Percentiles rank a stretch among this genome's conserved stretches.
Evolutionary conservation across 202 grass and related monocot species (phyloP).

Genomic region (Schoenoplectus tabernaemontani): DNA sequence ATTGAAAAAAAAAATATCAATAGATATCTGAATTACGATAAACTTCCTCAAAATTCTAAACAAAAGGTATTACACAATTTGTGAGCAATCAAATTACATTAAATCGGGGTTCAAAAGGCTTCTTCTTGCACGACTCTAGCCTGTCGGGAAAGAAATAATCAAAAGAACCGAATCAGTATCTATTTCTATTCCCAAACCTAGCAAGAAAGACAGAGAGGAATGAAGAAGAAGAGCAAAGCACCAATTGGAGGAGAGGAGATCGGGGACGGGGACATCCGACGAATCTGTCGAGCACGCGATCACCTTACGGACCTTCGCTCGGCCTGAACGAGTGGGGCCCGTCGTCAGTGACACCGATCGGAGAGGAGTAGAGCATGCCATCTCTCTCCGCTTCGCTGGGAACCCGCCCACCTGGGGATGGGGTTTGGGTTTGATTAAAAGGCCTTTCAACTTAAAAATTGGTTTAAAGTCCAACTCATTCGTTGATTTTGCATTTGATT

Average conservation of each 20-base stretch:
- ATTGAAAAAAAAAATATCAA: slow-evolving; percentile 47
- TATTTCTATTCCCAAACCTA: neutral
- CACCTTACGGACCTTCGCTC: neutral
- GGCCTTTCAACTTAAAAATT: too few relatives aligned
- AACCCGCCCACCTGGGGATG: too few relatives aligned
- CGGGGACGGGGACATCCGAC: slow-evolving; percentile 57
- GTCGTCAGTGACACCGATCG: neutral
- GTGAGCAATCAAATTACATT: slow-evolving; percentile 36
- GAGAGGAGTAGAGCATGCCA: neutral
- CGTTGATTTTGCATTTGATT: too few relatives aligned
- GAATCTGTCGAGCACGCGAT: slow-evolving; percentile 38
- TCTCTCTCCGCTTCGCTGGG: neutral
- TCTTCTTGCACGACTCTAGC: slow-evolving; percentile 67
- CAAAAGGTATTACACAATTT: neutral
- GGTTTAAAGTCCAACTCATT: too few relatives aligned
- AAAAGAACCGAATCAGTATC: neutral
- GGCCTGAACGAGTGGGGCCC: neutral
- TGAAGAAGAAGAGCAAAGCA: slow-evolving; percentile 6
- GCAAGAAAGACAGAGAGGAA: neutral
- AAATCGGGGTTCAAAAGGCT: slow-evolving; percentile 64
- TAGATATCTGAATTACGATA: slow-evolving; percentile 14
- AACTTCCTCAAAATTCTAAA: neutral
- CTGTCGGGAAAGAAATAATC: slow-evolving; percentile 24
- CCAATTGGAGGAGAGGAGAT: slow-evolving; percentile 88
- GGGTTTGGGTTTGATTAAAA: too few relatives aligned